Conservation (phyloP, 2,329 filamentous ascomycete species). For the Colletotrichum limetticola region DNA sequence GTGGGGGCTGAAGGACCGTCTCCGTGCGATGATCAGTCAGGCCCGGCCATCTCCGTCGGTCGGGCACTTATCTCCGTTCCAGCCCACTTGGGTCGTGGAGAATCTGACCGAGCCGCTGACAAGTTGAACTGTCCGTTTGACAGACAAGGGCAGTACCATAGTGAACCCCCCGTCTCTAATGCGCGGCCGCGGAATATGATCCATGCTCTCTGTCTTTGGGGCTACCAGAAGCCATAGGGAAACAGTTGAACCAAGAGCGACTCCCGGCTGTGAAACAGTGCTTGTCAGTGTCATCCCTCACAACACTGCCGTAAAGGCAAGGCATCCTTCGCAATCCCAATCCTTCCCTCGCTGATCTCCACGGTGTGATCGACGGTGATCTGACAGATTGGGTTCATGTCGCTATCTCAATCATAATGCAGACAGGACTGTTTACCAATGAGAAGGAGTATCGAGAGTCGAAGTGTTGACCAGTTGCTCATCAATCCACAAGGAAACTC, state of each 20-base stretch:
- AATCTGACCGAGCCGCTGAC: neutral
- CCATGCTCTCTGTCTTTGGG: neutral
- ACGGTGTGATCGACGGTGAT: slow-evolving; percentile 1
- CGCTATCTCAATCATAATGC: neutral
- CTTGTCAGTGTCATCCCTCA: neutral
- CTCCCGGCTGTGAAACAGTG: slow-evolving; percentile 6
- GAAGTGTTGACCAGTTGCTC: neutral
- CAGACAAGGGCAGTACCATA: neutral
- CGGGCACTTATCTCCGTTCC: neutral
- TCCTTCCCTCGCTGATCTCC: neutral
- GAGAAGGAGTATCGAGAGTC: neutral
- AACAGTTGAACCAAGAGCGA: neutral
- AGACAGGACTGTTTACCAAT: neutral
- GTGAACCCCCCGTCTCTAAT: neutral
- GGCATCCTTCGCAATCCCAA: neutral
- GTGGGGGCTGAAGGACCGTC: neutral
- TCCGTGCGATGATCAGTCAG: neutral
- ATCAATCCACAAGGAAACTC: neutral
- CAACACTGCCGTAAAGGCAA: neutral
- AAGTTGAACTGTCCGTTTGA: neutral
- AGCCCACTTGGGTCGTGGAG: neutral
- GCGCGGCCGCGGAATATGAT: neutral
- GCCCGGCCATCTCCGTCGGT: neutral
- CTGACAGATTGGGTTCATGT: neutral
- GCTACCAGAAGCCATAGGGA: neutral